A percentile compares a stretch with the other conserved stretches of the same genome.
Conservation (phyloP, 345 rosid genomes). For the Durio zibethinus region DNA sequence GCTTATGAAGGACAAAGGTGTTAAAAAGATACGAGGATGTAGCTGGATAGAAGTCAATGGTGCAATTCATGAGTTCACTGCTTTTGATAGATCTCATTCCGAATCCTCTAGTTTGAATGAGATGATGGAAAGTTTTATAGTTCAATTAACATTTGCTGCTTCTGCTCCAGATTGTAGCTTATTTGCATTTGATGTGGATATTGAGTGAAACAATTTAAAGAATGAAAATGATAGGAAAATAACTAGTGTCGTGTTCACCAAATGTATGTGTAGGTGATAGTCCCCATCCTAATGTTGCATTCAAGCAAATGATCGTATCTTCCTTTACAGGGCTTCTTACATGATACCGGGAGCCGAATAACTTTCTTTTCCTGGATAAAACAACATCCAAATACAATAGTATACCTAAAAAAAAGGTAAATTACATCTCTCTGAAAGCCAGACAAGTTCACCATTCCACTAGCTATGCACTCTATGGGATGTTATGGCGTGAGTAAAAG, state of each 20-base stretch:
- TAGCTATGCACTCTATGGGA: neutral
- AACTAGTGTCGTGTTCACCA: too few relatives aligned
- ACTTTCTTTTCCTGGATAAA: slow-evolving; percentile 1
- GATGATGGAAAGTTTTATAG: slow-evolving; percentile 19
- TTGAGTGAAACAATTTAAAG: neutral
- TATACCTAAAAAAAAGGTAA: neutral
- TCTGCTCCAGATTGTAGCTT: slow-evolving; percentile 9
- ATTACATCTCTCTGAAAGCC: neutral
- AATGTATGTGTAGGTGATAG: too few relatives aligned
- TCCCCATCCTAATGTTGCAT: too few relatives aligned
- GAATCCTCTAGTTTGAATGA: slow-evolving; percentile 13
- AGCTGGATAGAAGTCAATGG: slow-evolving; percentile 38
- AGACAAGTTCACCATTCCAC: slow-evolving; percentile 4
- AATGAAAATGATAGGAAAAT: too few relatives aligned
- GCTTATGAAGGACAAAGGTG: slow-evolving; percentile 28
- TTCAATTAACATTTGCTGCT: slow-evolving; percentile 6
- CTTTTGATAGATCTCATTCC: slow-evolving; percentile 24
- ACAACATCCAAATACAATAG: slow-evolving; percentile 5
- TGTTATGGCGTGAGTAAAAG: slow-evolving; percentile 5
- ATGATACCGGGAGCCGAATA: neutral
- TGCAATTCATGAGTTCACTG: slow-evolving; percentile 19
- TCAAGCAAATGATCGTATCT: too few relatives aligned
- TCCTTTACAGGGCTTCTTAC: neutral
- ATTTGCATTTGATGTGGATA: slow-evolving; percentile 8
- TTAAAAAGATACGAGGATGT: slow-evolving; percentile 27